These are phyloP conservation scores for Harrya chromipes DNA, from an alignment of 768 basidiomycete genomes.

Conservation along the genomic window DNA sequence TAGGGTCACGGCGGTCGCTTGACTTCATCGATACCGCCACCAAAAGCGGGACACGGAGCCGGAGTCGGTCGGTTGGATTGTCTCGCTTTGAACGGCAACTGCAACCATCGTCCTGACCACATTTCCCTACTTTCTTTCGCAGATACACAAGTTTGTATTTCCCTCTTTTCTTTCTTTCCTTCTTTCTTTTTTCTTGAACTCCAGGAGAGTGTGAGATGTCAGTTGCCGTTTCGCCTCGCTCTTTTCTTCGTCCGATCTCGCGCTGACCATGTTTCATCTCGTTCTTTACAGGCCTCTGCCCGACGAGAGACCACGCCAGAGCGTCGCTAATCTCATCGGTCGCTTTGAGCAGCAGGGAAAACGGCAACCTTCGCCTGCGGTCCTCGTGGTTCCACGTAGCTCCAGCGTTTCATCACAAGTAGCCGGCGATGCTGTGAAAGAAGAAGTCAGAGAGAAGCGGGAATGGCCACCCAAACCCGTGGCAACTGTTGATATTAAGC, in stretches of 20 bases:
- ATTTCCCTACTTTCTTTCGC: slow-evolving; percentile 8
- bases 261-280: slow-evolving; percentile 11
- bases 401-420: slow-evolving; percentile 65
- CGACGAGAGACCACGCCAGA: slow-evolving; percentile 83
- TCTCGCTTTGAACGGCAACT: slow-evolving; percentile 19
- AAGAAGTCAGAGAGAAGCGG: slow-evolving; percentile 65
- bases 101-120: slow-evolving; percentile 27
- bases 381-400: slow-evolving; percentile 48
- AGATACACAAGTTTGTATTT: slow-evolving; percentile 12
- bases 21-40: not conserved
- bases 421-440: slow-evolving; percentile 61
- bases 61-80: not conserved
- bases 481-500: slow-evolving; percentile 33
- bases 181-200: slow-evolving; percentile 9
- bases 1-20: slow-evolving; percentile 3
- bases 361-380: slow-evolving; percentile 44
- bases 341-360: slow-evolving; percentile 83
- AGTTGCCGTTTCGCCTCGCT: slow-evolving; percentile 15
- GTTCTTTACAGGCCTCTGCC: slow-evolving; percentile 64
- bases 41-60: slow-evolving; percentile 15
- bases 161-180: slow-evolving; percentile 8
- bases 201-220: slow-evolving; percentile 26
- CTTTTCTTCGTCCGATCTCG: slow-evolving; percentile 5
- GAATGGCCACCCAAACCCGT: slow-evolving; percentile 71
- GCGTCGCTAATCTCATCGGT: slow-evolving; percentile 88